phyloP scores from a whole-genome alignment of 2,329 filamentous ascomycete species.

The Trichoderma breve region DNA sequence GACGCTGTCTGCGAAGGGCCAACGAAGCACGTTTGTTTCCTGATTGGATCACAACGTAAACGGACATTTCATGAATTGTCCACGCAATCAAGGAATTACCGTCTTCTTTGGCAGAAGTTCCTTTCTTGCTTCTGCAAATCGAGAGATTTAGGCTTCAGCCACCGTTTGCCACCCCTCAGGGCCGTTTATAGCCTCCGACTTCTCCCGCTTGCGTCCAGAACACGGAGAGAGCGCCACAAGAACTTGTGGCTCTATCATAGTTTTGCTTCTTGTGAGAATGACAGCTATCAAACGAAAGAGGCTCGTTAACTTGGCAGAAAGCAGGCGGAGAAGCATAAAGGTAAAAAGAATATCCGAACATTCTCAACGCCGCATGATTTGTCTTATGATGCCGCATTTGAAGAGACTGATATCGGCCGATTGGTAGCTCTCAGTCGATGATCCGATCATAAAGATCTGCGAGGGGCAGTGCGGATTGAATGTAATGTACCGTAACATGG shows the following conservation, averaged over 20 bases:
- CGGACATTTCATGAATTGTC: not conserved
- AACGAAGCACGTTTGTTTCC: not conserved
- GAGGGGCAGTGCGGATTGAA: not conserved
- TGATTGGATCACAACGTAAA: not conserved
- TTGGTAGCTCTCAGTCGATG: not conserved
- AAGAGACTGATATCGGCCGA: not conserved
- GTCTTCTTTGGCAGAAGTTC: not conserved
- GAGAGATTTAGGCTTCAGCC: conserved; percentile 6
- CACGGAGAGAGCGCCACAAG: not conserved
- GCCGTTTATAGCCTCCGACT: not conserved
- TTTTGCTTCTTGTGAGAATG: not conserved
- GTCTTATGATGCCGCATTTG: too few relatives aligned
- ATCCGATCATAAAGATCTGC: conserved; percentile 7
- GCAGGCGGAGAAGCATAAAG: not conserved
- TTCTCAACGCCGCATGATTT: not conserved
- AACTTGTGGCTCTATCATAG: not conserved
- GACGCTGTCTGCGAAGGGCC: not conserved
- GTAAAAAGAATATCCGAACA: not conserved
- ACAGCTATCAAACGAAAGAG: not conserved
- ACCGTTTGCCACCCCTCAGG: not conserved
- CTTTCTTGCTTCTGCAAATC: not conserved
- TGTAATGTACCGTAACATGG: not conserved
- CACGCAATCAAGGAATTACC: not conserved
- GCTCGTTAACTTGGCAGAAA: not conserved
- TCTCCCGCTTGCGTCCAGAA: not conserved